Evolutionary conservation across 2,329 filamentous ascomycete species (phyloP), one percentile per base, ranked within the genome.

Genomic region (Fonsecaea nubica): DNA sequence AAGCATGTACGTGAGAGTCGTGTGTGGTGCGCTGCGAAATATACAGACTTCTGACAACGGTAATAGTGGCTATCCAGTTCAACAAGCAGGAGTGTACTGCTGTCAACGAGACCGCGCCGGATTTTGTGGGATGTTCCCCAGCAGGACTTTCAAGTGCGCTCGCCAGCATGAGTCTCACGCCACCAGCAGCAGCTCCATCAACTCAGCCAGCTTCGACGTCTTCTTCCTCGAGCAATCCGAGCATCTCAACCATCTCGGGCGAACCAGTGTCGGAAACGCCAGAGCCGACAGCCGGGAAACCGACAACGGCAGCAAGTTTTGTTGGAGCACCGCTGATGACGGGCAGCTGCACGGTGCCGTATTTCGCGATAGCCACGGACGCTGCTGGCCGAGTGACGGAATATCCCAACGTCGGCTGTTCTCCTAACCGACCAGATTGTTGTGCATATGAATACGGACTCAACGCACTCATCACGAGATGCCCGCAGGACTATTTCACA

Each of bases 111-210:
- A 69, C 70, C 12, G 72, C 72, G 12, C 72, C 72, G 8, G 67
- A 72, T 45, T 74, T 73, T 56, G 72, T 74, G 36, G 72, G 72
- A 52, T 74, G 72, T 55, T 73, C 72, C 3, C 70, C 71, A n/a
- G 65, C 60, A 21, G 68, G 68, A 7, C 42, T 69, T 15, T 67
- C 61, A 21, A 68, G 66, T 48, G 68, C 60, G 7, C 65, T 69
- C 18, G 58, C 65, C n/a, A 69, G 68, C 33, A 61, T 63, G 36
- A 69, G 68, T 42, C 45, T 62, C 40, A 58, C 55, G 4, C 53
- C 38, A n/a, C 30, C 54, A 15, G 10, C 63, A 13, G 35, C 66
- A n/a, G 62, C 58, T n/a, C 54, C 62, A 6, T 64, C 65, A 6
- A 21, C 57, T 45, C 9, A 55, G 9, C 60, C 63, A 13, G 32